Evolutionary conservation across 192 early-diverging fungal genomes (phyloP).

Genomic region (Borealophlyctis nickersoniae): DNA sequence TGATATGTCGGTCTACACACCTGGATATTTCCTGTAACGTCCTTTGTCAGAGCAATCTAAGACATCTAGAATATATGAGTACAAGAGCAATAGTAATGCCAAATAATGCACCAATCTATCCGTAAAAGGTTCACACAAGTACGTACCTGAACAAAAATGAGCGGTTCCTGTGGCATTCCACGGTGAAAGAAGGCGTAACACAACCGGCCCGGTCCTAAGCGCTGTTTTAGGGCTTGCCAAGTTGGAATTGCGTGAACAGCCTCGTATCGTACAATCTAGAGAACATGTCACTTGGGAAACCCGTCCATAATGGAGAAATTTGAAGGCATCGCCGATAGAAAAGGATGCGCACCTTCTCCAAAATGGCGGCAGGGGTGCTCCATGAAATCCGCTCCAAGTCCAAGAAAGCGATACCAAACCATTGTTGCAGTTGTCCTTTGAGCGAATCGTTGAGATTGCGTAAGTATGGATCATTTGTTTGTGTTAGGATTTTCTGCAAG

Average conservation of each 20-base stretch:
- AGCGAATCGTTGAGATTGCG: constrained; percentile 63
- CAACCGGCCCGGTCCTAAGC: constrained; percentile 65
- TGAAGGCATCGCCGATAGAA: constrained; percentile 1
- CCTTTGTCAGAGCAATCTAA: constrained; percentile 63
- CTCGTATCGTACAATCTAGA: constrained; percentile 76
- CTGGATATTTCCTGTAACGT: constrained; percentile 66
- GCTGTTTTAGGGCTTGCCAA: constrained; percentile 79
- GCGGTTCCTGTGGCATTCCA: constrained; percentile 72
- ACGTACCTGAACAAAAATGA: constrained; percentile 80
- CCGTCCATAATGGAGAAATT: neutral
- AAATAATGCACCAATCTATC: constrained; percentile 12
- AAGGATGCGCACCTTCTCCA: constrained; percentile 68
- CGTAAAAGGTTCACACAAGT: constrained; percentile 12
- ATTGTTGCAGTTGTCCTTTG: constrained; percentile 66
- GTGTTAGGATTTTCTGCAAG: constrained; percentile 18
- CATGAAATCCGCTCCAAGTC: constrained; percentile 81
- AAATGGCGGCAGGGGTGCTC: constrained; percentile 70
- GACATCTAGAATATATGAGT: neutral
- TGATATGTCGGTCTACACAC: too few species aligned
- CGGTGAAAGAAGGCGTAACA: constrained; percentile 85
- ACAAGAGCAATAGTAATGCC: neutral
- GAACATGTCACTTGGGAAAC: neutral
- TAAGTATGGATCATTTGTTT: constrained; percentile 46
- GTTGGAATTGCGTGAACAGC: constrained; percentile 83
- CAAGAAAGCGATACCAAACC: constrained; percentile 69